These are phyloP conservation scores for Phytopythium delawarense DNA, from an alignment of 352 stramenopile genomes.

Conservation along the genomic window DNA sequence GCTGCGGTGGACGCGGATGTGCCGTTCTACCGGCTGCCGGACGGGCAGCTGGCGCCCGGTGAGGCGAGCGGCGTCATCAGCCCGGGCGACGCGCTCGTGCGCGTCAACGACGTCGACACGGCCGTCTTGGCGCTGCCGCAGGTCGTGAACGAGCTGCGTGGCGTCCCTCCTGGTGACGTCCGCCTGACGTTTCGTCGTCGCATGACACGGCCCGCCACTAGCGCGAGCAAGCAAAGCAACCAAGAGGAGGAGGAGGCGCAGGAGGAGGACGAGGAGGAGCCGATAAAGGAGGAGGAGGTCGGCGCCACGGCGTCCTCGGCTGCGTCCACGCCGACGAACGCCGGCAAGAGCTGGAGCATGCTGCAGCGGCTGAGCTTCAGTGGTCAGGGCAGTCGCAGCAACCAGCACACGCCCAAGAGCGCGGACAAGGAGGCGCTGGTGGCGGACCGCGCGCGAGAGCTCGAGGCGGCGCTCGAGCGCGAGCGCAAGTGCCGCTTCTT, in stretches of 20 bases:
- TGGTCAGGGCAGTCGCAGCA: neutral
- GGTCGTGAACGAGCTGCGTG: conserved; percentile 61
- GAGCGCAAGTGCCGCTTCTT: conserved; percentile 74
- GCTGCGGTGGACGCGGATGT: conserved; percentile 54
- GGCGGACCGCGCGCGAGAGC: conserved; percentile 12
- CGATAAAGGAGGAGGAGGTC: conserved; percentile 10
- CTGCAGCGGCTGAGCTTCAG: conserved; percentile 29
- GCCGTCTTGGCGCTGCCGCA: conserved; percentile 29
- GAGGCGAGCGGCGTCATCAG: conserved; percentile 49
- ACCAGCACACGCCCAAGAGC: conserved; percentile 2
- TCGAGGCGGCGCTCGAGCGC: conserved; percentile 43
- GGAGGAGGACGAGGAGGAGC: conserved; percentile 5
- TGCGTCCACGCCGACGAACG: conserved; percentile 1
- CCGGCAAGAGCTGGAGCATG: conserved; percentile 31
- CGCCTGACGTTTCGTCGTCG: conserved; percentile 41
- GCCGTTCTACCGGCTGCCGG: conserved; percentile 67
- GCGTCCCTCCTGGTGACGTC: conserved; percentile 31
- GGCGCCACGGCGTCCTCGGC: conserved; percentile 7
- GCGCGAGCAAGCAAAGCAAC: conserved; percentile 3
- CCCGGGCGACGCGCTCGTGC: conserved; percentile 42
- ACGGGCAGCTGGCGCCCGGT: conserved; percentile 40
- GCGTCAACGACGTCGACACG: conserved; percentile 39
- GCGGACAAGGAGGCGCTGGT: conserved; percentile 26
- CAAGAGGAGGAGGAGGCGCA: conserved; percentile 11
- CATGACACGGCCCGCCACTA: neutral